phyloP scores from a whole-genome alignment of 108 stramenopile species.

The Stephanodiscus minutulus region DNA sequence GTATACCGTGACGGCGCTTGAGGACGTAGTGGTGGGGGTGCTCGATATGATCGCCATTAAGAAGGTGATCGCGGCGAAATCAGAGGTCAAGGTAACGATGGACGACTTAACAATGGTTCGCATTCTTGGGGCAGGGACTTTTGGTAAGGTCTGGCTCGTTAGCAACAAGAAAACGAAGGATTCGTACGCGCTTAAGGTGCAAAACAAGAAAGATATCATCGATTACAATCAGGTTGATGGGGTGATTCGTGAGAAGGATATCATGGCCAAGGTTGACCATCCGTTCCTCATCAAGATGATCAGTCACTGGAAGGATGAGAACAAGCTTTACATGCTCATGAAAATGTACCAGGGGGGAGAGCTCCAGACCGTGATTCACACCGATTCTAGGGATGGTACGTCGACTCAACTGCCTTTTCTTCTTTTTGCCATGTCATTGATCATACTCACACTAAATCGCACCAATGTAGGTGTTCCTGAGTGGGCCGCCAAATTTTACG shows the following conservation, averaged over 20 bases:
- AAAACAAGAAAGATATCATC: constrained; percentile 56
- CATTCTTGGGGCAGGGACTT: constrained; percentile 90
- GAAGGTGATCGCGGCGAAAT: constrained; percentile 45
- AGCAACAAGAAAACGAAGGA: constrained; percentile 49
- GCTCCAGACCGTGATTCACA: constrained; percentile 81
- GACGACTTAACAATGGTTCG: constrained; percentile 55
- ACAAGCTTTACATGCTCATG: constrained; percentile 87
- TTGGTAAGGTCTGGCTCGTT: constrained; percentile 95
- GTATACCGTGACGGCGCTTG: constrained; percentile 58
- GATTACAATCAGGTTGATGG: too few species aligned
- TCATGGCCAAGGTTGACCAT: constrained; percentile 86
- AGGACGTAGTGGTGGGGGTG: constrained; percentile 72
- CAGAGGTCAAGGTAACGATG: constrained; percentile 35
- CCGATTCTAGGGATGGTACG: constrained; percentile 54
- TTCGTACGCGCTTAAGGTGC: constrained; percentile 88
- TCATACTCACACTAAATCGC: too few species aligned
- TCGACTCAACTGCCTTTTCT: too few species aligned
- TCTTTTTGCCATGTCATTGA: too few species aligned
- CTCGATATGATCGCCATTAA: constrained; percentile 69
- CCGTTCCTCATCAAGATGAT: constrained; percentile 92
- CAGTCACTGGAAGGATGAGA: constrained; percentile 81
- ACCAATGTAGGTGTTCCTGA: constrained; percentile 45
- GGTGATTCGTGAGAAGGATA: constrained; percentile 52
- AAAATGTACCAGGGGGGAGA: constrained; percentile 88
- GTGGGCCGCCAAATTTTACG: constrained; percentile 69